Evolutionary conservation across 2,329 filamentous ascomycete genomes (phyloP), one percentile per base, ranked within the genome.

Genomic region (Cladophialophora psammophila): DNA sequence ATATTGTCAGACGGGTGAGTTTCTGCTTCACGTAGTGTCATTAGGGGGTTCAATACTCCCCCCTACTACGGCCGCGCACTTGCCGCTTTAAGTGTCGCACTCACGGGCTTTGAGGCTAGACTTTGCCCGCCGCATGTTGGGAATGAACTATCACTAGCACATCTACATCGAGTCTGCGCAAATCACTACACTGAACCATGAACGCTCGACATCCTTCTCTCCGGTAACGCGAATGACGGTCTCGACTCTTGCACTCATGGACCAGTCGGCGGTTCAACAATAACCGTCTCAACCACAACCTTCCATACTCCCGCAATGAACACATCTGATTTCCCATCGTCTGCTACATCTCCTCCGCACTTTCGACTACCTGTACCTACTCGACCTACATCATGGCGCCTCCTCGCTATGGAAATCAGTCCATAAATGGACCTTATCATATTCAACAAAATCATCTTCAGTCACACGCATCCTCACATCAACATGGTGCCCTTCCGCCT

Each of bases 381-480:
- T 42, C 53, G 9, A 20, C 57, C 68, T 70, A 59, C 68, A 79
- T 69, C 50, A 89, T 89, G 87, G 84, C 86, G 76, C 86, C 86
- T 76, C 83, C 85, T 69, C 82, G 87, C 75, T 89, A 87, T 76
- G 85, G 83, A 76, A 84, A 79, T 76, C 86, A 82, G 76, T 85
- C 83, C 75, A 79, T 87, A 70, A 86, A 83, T 53, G 86, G 85
- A 71, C 86, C 87, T 32, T 90, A 89, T 76, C 84, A 87, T 72
- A 79, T 87, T 60, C 85, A 85, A 72, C 83, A 81, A 72, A 81
- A 78, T 69, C 78, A 83, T 71, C 75, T 84, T 68, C 78, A 80
- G 71, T 76, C 81, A 66, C 74, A 80, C 74, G 63, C 48, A 10
- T 78, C 80, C 69, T 75, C 78, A 65, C 81, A 82, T 66, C 81